phyloP scores from a whole-genome alignment of 2,329 filamentous ascomycete species.

The Fusarium sp. region DNA sequence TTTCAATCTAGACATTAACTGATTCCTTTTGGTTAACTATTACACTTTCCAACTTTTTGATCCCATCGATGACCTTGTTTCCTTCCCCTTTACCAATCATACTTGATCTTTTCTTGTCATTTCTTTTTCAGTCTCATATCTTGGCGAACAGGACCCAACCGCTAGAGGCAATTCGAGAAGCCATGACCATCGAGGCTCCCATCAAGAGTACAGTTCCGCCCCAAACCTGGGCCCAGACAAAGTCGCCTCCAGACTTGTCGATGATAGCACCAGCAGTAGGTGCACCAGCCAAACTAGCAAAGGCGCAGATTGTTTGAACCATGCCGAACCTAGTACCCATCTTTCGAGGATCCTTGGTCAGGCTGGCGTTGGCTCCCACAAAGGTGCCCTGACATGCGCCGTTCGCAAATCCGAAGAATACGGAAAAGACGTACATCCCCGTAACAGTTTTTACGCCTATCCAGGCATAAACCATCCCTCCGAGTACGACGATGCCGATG shows the following conservation, averaged over 20 bases:
- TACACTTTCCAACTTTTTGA: not conserved
- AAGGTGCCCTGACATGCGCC: constrained; percentile 47
- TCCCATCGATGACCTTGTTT: not conserved
- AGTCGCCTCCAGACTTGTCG: constrained; percentile 41
- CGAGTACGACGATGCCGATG: constrained; percentile 44
- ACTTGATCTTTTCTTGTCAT: not conserved
- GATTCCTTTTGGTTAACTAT: constrained; percentile 1
- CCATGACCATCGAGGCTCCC: constrained; percentile 46
- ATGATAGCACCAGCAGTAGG: constrained; percentile 49
- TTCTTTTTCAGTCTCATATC: constrained; percentile 39
- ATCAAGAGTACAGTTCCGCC: constrained; percentile 53
- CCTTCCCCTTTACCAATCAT: not conserved
- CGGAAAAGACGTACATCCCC: constrained; percentile 45
- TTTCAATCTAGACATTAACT: constrained; percentile 30
- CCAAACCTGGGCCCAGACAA: constrained; percentile 59
- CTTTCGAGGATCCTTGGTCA: constrained; percentile 53
- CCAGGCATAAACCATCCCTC: constrained; percentile 45
- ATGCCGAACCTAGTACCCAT: constrained; percentile 57
- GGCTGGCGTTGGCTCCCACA: constrained; percentile 50
- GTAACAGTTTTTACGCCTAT: constrained; percentile 39
- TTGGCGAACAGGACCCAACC: constrained; percentile 51
- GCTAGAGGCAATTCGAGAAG: constrained; percentile 48
- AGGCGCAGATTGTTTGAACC: constrained; percentile 54
- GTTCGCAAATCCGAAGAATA: constrained; percentile 44
- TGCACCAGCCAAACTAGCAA: constrained; percentile 55